These are phyloP conservation scores for Peronospora tabacina DNA, from an alignment of 352 stramenopile species.

Conservation along the genomic window DNA sequence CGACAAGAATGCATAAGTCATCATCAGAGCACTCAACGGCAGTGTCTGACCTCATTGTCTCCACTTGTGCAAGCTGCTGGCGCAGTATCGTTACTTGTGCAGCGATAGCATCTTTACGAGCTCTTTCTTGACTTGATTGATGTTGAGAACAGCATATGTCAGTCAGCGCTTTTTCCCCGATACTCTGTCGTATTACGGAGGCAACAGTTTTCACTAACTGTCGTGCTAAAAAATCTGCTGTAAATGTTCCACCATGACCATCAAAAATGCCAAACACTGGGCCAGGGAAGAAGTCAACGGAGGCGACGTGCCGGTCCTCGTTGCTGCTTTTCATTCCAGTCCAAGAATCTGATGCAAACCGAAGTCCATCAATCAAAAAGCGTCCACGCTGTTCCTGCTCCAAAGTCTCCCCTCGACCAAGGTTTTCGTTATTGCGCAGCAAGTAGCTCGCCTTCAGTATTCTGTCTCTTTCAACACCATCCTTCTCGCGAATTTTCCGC, in stretches of 20 bases:
- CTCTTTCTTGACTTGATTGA: constrained; percentile 17
- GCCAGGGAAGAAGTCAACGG: constrained; percentile 32
- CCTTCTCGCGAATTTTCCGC: constrained; percentile 26
- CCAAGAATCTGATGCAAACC: constrained; percentile 49
- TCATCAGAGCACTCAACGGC: constrained; percentile 2
- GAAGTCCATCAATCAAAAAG: constrained; percentile 29
- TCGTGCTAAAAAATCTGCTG: constrained; percentile 36
- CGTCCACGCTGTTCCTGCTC: background rate
- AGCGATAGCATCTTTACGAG: constrained; percentile 26
- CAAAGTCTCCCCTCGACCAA: background rate
- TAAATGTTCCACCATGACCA: constrained; percentile 47
- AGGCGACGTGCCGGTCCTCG: constrained; percentile 43
- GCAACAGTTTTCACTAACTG: constrained; percentile 37
- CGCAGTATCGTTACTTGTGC: constrained; percentile 25
- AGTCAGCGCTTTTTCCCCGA: constrained; percentile 22
- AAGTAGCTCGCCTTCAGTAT: constrained; percentile 3
- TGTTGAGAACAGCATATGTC: constrained; percentile 12
- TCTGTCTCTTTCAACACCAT: constrained; percentile 12
- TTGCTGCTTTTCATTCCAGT: constrained; percentile 46
- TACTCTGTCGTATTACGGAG: constrained; percentile 22
- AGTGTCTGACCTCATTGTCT: constrained; percentile 5
- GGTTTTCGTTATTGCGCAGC: background rate
- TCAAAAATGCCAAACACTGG: constrained; percentile 55
- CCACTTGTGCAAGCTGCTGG: constrained; percentile 29
- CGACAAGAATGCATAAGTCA: constrained; percentile 11